A percentile compares a stretch with the other conserved stretches of the same genome.
Conservation (phyloP, 805 yeast genomes). For the Komagataella mondaviorum region DNA sequence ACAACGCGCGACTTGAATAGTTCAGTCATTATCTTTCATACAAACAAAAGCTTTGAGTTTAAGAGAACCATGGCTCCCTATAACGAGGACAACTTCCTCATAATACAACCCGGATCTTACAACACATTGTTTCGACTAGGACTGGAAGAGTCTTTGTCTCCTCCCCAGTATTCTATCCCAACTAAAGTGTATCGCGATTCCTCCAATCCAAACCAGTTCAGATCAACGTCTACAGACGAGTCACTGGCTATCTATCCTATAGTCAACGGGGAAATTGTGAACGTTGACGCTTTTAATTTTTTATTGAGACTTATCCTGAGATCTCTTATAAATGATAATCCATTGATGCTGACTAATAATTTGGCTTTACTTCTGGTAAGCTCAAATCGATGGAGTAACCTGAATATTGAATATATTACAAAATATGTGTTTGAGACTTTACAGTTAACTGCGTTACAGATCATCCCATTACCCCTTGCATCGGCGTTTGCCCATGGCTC, state of each 20-base stretch:
- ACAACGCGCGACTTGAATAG: neutral
- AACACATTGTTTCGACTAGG: slow-evolving; percentile 73
- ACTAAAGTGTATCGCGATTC: slow-evolving; percentile 38
- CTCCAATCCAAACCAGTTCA: slow-evolving; percentile 15
- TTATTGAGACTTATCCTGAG: slow-evolving; percentile 37
- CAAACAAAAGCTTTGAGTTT: neutral
- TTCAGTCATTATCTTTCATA: neutral
- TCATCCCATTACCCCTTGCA: slow-evolving; percentile 56
- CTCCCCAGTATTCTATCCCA: slow-evolving; percentile 70
- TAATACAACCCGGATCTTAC: slow-evolving; percentile 71
- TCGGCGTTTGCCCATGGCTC: slow-evolving; percentile 62
- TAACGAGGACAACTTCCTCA: slow-evolving; percentile 22
- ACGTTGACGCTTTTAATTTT: slow-evolving; percentile 60
- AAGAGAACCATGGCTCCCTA: slow-evolving; percentile 17
- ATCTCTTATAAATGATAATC: slow-evolving; percentile 26
- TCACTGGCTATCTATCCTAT: slow-evolving; percentile 47
- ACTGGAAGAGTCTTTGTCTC: slow-evolving; percentile 56
- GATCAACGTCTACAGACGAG: slow-evolving; percentile 24
- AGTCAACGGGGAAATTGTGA: slow-evolving; percentile 43
- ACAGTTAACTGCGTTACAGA: slow-evolving; percentile 58
- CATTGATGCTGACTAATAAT: slow-evolving; percentile 16
- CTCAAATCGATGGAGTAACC: slow-evolving; percentile 57
- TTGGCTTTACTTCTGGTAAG: slow-evolving; percentile 62
- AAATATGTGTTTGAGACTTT: slow-evolving; percentile 64
- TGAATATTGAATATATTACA: slow-evolving; percentile 54